Conservation (phyloP, 2,329 filamentous ascomycete species). For the Aspergillus fijiensis region DNA sequence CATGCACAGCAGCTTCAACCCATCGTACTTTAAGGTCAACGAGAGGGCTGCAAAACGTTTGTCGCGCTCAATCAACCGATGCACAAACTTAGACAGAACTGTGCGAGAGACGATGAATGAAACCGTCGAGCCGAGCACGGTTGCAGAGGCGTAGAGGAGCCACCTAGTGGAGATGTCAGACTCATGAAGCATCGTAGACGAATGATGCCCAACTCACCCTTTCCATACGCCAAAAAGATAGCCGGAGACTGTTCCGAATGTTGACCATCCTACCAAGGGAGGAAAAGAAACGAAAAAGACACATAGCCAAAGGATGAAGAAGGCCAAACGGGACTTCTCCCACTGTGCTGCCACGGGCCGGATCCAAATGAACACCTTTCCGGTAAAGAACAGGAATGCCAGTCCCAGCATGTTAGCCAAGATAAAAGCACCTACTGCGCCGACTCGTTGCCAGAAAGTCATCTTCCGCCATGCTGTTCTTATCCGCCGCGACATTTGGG, state of each 20-base stretch:
- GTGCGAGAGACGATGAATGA: conserved; percentile 81
- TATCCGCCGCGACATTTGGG: conserved; percentile 34
- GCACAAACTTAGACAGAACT: conserved; percentile 74
- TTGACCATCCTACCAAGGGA: conserved; percentile 83
- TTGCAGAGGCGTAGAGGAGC: conserved; percentile 78
- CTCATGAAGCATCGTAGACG: background rate
- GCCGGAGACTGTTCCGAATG: conserved; percentile 67
- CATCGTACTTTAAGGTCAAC: conserved; percentile 85
- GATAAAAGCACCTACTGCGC: conserved; percentile 55
- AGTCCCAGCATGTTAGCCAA: conserved; percentile 58
- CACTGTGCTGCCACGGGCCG: conserved; percentile 72
- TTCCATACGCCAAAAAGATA: conserved; percentile 71
- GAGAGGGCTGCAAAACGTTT: conserved; percentile 84
- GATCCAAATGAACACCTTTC: conserved; percentile 74
- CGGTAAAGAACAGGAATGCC: conserved; percentile 73
- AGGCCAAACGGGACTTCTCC: conserved; percentile 70
- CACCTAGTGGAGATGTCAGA: conserved; percentile 57
- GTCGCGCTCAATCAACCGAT: conserved; percentile 76
- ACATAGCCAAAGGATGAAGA: conserved; percentile 71
- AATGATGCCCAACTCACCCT: conserved; percentile 55
- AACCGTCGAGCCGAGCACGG: conserved; percentile 71
- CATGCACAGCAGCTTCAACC: conserved; percentile 82
- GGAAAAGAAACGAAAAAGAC: conserved; percentile 80
- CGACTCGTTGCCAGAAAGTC: conserved; percentile 59
- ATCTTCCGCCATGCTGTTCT: conserved; percentile 40